Evolutionary conservation across 495 filamentous ascomycete genomes (phyloP).

Genomic region (Hypoxylon lienhwacheense): DNA sequence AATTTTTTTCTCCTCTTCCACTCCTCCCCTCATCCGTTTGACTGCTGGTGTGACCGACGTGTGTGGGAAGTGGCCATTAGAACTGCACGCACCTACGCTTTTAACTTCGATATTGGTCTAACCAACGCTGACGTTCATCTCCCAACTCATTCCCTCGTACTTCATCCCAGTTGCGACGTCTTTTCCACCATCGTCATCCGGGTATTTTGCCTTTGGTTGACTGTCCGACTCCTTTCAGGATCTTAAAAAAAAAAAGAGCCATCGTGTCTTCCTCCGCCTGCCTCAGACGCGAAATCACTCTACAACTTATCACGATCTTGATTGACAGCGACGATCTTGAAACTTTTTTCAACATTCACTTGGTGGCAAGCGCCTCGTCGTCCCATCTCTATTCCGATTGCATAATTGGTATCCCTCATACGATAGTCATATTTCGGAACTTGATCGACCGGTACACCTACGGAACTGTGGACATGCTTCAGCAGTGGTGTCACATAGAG

Average conservation of each 20-base stretch:
- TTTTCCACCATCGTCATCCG: conserved; percentile 2
- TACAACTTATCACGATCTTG: conserved; percentile 1
- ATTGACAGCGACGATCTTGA: background rate
- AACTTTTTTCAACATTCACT: background rate
- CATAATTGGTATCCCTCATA: too few species aligned
- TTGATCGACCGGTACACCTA: background rate
- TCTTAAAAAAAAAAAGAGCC: too few species aligned
- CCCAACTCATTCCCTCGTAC: conserved; percentile 12
- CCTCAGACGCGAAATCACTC: conserved; percentile 3
- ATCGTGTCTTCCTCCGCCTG: conserved; percentile 1
- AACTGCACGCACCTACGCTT: too few species aligned
- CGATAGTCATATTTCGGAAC: too few species aligned
- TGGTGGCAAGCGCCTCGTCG: background rate
- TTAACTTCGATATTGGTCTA: conserved; percentile 15
- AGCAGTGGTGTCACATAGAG: background rate
- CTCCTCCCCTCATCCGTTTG: background rate
- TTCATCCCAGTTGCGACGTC: conserved; percentile 6
- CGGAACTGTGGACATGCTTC: conserved; percentile 10
- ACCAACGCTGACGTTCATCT: conserved; percentile 18
- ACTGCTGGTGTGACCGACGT: too few species aligned
- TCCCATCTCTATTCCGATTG: too few species aligned
- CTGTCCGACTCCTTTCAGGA: background rate
- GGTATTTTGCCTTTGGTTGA: conserved; percentile 1
- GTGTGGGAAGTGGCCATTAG: too few species aligned
- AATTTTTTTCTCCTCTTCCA: background rate